Evolutionary conservation across 306 rosid species (phyloP), one percentile per base, ranked within the genome.

Genomic region (Cyclanthera cordifolia): DNA sequence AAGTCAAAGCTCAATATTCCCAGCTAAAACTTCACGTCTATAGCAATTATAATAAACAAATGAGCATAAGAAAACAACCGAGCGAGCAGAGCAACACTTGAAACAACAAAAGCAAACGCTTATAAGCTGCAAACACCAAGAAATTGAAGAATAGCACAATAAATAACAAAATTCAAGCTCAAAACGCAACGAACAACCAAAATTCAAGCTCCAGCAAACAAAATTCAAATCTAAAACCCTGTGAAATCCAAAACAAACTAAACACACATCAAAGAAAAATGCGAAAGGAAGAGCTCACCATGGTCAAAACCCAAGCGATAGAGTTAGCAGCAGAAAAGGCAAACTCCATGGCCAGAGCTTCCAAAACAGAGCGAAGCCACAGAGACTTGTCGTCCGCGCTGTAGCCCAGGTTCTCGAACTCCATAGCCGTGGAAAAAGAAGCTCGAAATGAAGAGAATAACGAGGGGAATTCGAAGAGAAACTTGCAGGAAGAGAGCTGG

Each of bases 271-370:
- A 8, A 11, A 48, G 5, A 24, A 25, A 1, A 68, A 69, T 5
- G 41, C 52, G 25, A 53, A 3, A 4, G 2, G 2, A 15, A 45
- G 1, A 8, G 2, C 32, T 9, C 20, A 86, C 95, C 82, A 51
- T 76, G 7, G 80, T 5, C 48, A 91, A 68, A 83, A 88, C 72
- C 75, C 53, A 80, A 70, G 82, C 78, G 68, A 87, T 80, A 48
- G 87, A 82, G 64, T 83, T 84, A 4, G 58, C 77, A 54, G 86
- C 75, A 37, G 82, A 24, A 32, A 84, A 57, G 69, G 82, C 9
- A 65, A 85, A 65, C 72, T 85, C 73, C 61, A 77, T 74, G 69
- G 71, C 53, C 81, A 83, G 8, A 64, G 85, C 77, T 61, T 84
- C 88, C 34, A 79, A 14, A 21, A 81, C 8, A 28, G 90, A 78